Base-by-base conservation (phyloP, 768 basidiomycete genomes). In the Boletus sp. region DNA sequence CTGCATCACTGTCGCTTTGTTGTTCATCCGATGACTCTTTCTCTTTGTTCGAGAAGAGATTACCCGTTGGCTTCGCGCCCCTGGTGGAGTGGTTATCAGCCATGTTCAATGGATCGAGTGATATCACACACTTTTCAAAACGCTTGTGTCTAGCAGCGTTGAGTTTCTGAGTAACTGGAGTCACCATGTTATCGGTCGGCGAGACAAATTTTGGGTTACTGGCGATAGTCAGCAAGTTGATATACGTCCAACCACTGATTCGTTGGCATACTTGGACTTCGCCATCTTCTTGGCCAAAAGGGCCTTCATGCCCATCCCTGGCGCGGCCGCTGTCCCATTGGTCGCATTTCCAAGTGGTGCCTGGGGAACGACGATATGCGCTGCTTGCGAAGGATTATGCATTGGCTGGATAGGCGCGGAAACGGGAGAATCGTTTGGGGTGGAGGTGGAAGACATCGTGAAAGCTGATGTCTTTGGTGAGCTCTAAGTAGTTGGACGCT, bases 161-260 rank as follows among this genome's bases (percentile, higher is more conserved):
- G 51, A 98, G 81, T 73, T 98, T 98, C 75, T 94, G 89, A 7
- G 94, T 91, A 70, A 85, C 86, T 4, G 96, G 96, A 3, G 94
- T 96, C 80, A 98, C 85, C 73, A 98, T 80, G 69, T 90, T 92
- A 73, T 99, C 96, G 9, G 96, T 97, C 3, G 96, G 96, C 17
- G 96, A 98, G 66, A 95, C 78, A 68, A 84, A 93, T 35, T 84
- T 84, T 20, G 92, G 89, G 71, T 97, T 97, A 71, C 93, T 94
- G 69, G 32, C 15, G 15, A 58, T 17, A 37, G 51, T 63, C 64
- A 59, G 54, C 36, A 49, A 35, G 36, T 52, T 2, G 30, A 41
- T 41, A 29, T 32, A 36, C 5, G 24, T 45, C 9, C 42, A 39
- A 18, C 17, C 14, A 30, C 33, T 49, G 35, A 30, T 33, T 32